Evolutionary conservation across 2,329 filamentous ascomycete genomes (phyloP), one percentile per base, ranked within the genome.

Genomic region (Huntiella savannae): DNA sequence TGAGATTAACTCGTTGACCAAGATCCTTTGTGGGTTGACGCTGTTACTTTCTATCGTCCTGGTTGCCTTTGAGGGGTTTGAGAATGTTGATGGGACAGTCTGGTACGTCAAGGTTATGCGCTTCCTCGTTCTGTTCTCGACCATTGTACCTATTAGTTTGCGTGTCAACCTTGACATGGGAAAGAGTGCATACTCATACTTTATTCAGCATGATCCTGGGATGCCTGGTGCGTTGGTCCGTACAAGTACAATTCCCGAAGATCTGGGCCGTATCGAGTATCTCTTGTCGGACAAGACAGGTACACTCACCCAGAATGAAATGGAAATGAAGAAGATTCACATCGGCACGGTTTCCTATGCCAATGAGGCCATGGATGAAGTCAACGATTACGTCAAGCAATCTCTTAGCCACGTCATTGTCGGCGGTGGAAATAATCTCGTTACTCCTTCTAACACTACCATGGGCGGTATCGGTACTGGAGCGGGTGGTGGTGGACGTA

Each of bases 31-130:
- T 56, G 75, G 80, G 5, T 69, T 98, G 50, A 98, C 91, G 0
- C 66, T 96, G 1, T 75, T 81, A 0, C 67, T 98, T 3, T 96
- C 88, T 0, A 71, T 95, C 52, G 71, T 93, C 37, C 72, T 98
- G 6, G 91, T 98, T 4, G 86, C 84, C 0, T 63, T 96, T 2
- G 79, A 95, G 60, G 80, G 84, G 0, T 91, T 94, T 52, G 69
- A 78, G 40, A 73, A 68, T 53, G 75, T 74, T 1, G 68, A 76
- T 46, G 74, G 71, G 15, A 73, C 75, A 46, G 65, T 73, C 17
- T 98, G 91, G 91, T 98, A 96, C 60, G 77, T 96, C 53, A 88
- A 92, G 53, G 93, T 96, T 55, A 91, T 94, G 77, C 79, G 88
- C n/a, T 98, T 96, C 59, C 65, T 98, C 52, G 92, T 98, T 50